phyloP scores from a whole-genome alignment of 164 flowering plant species.

The Stephania cephalantha region DNA sequence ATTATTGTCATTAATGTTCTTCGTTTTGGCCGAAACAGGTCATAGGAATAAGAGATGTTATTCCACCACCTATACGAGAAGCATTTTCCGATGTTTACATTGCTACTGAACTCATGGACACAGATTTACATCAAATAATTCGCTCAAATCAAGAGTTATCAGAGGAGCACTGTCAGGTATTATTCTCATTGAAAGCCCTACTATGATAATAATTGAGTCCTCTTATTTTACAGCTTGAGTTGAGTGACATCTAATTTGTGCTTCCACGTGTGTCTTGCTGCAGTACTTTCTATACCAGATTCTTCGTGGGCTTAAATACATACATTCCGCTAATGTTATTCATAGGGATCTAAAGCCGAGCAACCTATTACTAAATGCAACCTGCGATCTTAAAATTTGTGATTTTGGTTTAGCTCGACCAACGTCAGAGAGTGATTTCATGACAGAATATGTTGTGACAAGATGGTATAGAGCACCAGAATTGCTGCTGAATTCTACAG shows the following conservation, averaged over 20 bases:
- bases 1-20: neutral
- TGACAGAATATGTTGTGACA: slow-evolving; percentile 97
- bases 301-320: slow-evolving; percentile 90
- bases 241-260: slow-evolving; percentile 17
- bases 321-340: slow-evolving; percentile 90
- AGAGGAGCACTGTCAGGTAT: slow-evolving; percentile 94
- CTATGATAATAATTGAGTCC: slow-evolving; percentile 7
- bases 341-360: slow-evolving; percentile 95
- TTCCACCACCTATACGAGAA: slow-evolving; percentile 78
- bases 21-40: slow-evolving; percentile 39
- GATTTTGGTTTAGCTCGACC: slow-evolving; percentile 97
- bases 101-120: slow-evolving; percentile 90
- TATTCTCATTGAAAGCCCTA: slow-evolving; percentile 31
- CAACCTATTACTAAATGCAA: slow-evolving; percentile 85
- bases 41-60: slow-evolving; percentile 66
- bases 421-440: slow-evolving; percentile 67
- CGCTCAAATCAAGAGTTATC: slow-evolving; percentile 85
- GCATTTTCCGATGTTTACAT: slow-evolving; percentile 87
- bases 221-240: slow-evolving; percentile 16
- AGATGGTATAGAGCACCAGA: slow-evolving; percentile 99
- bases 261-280: slow-evolving; percentile 17
- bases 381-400: slow-evolving; percentile 82
- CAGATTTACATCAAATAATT: slow-evolving; percentile 92
- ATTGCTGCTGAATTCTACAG: slow-evolving; percentile 76
- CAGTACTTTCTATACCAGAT: slow-evolving; percentile 96